Conservation (phyloP, 1,139 yeast species). For the Wickerhamomyces sp. region DNA sequence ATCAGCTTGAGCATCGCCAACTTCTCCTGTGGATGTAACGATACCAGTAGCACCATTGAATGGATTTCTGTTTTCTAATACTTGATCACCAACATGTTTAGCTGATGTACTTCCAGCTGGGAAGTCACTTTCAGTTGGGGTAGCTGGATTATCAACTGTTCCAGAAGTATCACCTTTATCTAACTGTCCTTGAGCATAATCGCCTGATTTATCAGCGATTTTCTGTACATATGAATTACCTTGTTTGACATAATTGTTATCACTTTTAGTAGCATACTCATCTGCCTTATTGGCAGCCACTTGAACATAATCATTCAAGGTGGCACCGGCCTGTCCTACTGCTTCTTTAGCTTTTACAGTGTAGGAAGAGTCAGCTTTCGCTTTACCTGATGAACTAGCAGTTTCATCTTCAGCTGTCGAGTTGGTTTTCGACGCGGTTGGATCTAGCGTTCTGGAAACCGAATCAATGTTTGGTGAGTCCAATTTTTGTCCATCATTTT, state of each 20-base stretch:
- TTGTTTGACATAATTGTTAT: conserved; percentile 8
- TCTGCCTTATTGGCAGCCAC: conserved; percentile 14
- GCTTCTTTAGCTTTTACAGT: conserved; percentile 3
- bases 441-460: too few relatives aligned
- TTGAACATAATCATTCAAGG: conserved; percentile 11
- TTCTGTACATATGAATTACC: conserved; percentile 8
- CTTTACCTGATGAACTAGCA: neutral
- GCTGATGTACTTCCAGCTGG: neutral
- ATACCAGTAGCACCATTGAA: conserved; percentile 3
- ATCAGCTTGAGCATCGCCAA: neutral
- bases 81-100: neutral
- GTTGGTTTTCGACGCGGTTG: neutral
- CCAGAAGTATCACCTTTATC: neutral
- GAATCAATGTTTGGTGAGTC: too few relatives aligned
- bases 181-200: conserved; percentile 1
- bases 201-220: conserved; percentile 7
- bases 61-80: conserved; percentile 1
- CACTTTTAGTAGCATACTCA: conserved; percentile 10
- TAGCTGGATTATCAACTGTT: neutral
- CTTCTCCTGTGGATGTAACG: conserved; percentile 1
- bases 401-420: neutral
- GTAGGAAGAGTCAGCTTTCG: conserved; percentile 1
- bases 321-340: conserved; percentile 4
- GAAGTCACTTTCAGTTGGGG: neutral
- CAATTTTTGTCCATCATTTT: neutral